Conservation (phyloP, 2,329 filamentous ascomycete genomes). For the Aspergillus phoenicis region DNA sequence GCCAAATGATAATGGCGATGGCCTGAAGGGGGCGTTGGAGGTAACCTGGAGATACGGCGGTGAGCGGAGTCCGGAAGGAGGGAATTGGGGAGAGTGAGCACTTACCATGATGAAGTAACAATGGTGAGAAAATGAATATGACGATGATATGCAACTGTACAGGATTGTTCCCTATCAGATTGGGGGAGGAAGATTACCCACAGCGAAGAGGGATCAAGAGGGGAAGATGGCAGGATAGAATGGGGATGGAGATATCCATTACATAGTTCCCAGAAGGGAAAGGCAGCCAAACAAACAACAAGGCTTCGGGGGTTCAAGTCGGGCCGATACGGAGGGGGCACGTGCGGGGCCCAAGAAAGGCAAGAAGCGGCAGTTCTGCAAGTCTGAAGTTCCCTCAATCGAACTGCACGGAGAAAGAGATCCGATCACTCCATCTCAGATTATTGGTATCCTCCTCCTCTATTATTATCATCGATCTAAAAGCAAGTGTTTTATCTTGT, state of each 20-base stretch:
- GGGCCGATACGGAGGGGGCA: constrained; percentile 23
- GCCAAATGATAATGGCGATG: constrained; percentile 71
- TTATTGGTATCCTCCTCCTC: neutral
- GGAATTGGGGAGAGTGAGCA: neutral
- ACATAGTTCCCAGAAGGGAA: constrained; percentile 4
- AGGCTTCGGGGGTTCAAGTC: constrained; percentile 22
- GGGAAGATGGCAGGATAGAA: neutral
- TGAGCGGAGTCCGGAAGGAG: constrained; percentile 1
- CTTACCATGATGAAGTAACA: constrained; percentile 23
- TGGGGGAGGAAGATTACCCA: neutral
- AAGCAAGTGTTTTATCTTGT: no score
- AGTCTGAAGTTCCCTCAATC: neutral
- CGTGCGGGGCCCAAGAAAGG: constrained; percentile 13
- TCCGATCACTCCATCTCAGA: neutral
- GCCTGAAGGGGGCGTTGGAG: constrained; percentile 67
- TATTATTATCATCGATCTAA: neutral
- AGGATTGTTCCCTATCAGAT: no score
- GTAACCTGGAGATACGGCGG: constrained; percentile 26
- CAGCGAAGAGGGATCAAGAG: neutral
- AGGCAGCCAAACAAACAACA: constrained; percentile 19
- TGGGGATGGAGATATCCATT: neutral
- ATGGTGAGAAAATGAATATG: neutral
- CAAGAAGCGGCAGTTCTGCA: neutral
- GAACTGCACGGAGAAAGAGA: neutral
- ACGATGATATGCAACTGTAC: neutral